Percentiles rank a stretch among this genome's conserved stretches.
Conservation (phyloP, 2,329 filamentous ascomycete species). For the Aspergillus japonicus region DNA sequence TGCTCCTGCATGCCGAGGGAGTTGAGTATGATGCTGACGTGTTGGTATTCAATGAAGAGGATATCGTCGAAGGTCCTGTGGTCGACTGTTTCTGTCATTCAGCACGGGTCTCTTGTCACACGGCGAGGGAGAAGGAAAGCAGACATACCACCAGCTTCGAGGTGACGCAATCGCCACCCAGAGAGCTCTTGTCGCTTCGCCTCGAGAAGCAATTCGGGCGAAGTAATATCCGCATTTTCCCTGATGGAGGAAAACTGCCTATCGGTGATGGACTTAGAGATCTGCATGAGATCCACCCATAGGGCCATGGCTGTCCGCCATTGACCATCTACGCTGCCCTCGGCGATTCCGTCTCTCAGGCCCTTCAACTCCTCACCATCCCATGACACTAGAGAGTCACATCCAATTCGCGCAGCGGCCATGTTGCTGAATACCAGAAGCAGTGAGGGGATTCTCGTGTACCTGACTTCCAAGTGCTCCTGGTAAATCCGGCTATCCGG, state of each 20-base stretch:
- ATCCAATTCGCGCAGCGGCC: conserved; percentile 47
- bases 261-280: conserved; percentile 23
- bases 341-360: too few relatives aligned
- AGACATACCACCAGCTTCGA: conserved; percentile 1
- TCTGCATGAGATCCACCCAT: conserved; percentile 39
- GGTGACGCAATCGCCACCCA: conserved; percentile 9
- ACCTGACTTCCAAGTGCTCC: conserved; percentile 24
- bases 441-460: conserved; percentile 32
- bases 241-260: background rate
- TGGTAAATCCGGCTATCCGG: conserved; percentile 18
- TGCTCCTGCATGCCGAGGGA: too few relatives aligned
- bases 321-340: conserved; percentile 35
- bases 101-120: background rate
- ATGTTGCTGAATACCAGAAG: conserved; percentile 49
- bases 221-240: background rate
- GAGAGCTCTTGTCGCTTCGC: conserved; percentile 12
- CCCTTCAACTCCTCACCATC: conserved; percentile 22
- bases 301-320: conserved; percentile 47
- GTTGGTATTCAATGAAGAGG: conserved; percentile 49
- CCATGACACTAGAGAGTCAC: conserved; percentile 46
- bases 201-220: conserved; percentile 3
- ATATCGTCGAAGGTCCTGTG: conserved; percentile 37
- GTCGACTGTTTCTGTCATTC: background rate
- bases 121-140: background rate
- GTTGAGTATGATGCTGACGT: conserved; percentile 34